A percentile compares a stretch with the other conserved stretches of the same genome.
Conservation (phyloP, 345 rosid genomes). For the Corchorus olitorius region DNA sequence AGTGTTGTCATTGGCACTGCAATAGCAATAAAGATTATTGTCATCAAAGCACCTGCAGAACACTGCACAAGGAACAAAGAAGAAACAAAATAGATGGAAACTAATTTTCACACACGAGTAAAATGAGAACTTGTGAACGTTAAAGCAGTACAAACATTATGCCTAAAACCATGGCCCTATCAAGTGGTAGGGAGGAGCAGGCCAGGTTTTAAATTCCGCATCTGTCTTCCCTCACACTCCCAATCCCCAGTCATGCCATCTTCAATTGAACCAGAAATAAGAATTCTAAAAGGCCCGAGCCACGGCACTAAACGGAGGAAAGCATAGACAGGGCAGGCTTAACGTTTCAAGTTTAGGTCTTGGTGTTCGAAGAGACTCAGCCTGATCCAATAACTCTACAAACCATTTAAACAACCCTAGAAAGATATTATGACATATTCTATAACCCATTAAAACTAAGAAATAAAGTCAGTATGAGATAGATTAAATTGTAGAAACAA, state of each 20-base stretch:
- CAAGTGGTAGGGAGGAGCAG: slow-evolving; percentile 7
- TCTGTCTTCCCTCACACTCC: slow-evolving; percentile 4
- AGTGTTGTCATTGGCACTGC: slow-evolving; percentile 67
- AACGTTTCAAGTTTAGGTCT: slow-evolving; percentile 9
- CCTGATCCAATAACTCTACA: slow-evolving; percentile 13
- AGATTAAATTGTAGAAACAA: slow-evolving; percentile 13
- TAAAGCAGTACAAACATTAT: background rate
- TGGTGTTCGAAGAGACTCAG: background rate
- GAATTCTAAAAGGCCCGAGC: background rate
- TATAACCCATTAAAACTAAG: background rate
- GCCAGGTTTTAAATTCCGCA: background rate
- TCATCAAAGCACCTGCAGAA: slow-evolving; percentile 21
- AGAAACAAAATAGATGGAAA: background rate
- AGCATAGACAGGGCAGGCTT: background rate
- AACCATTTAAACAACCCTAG: slow-evolving; percentile 13
- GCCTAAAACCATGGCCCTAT: background rate
- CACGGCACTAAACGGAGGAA: background rate
- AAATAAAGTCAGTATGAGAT: slow-evolving; percentile 6
- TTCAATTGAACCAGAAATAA: background rate
- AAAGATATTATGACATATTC: background rate
- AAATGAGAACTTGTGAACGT: background rate
- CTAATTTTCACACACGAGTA: slow-evolving; percentile 1
- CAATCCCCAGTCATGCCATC: background rate
- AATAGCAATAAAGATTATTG: slow-evolving; percentile 29
- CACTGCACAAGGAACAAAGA: slow-evolving; percentile 15